Evolutionary conservation across 2,329 filamentous ascomycete genomes (phyloP), one percentile per base, ranked within the genome.

Genomic region (Alternaria brassicae): DNA sequence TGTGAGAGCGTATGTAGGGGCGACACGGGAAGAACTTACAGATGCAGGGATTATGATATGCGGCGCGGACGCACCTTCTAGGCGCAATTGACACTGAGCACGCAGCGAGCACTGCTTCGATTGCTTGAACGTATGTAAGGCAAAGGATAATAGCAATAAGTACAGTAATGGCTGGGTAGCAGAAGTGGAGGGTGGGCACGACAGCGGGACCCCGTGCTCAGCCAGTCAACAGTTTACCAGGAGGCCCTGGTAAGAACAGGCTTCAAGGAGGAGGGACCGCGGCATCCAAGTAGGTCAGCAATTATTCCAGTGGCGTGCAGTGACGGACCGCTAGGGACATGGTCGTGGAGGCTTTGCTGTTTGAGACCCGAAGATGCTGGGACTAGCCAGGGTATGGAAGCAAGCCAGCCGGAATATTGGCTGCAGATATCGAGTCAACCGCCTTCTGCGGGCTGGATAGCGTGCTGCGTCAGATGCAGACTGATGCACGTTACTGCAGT

Each of bases 331-430:
- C 72, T 71, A 74, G 71, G 69, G 65, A 74, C 72, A 71, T 73
- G 69, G 72, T 70, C 69, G 62, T 73, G 74, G 72, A 73, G 72
- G 72, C 70, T 67, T 70, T 72, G 65, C 68, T 71, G 72, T 75
- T 72, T 74, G 72, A 75, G 74, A 72, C 65, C 68, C 70, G 72
- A 72, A 56, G 51, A 66, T 63, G 68, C 65, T 68, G 65, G 58
- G 55, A 62, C 61, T 40, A 57, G 56, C 63, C 67, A 51, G 67
- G 69, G 60, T 62, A 61, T 62, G 67, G 60, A 61, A 61, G 64
- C 62, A 63, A 65, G 67, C 68, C 64, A 62, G 63, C 56, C 67
- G 61, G 64, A 68, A 70, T 72, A 71, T 70, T 71, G 66, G 66
- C 63, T 66, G 68, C 65, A 63, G 65, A 67, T 66, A 66, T 67